phyloP scores from a whole-genome alignment of 805 yeast species.

The Metschnikowia noctiluminum region DNA sequence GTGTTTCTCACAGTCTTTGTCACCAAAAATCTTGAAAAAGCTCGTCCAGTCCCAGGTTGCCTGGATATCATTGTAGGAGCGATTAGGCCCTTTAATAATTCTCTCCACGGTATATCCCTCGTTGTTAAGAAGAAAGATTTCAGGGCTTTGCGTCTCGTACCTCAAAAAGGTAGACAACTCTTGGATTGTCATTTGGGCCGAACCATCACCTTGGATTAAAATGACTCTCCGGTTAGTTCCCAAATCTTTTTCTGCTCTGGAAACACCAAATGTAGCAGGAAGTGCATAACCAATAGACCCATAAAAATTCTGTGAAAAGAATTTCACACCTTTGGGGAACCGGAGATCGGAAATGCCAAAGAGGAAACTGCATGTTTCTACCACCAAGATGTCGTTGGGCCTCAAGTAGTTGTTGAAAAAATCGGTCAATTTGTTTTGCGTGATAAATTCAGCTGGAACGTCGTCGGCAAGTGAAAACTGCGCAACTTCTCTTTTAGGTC shows the following conservation, averaged over 20 bases:
- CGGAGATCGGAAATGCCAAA: slow-evolving; percentile 69
- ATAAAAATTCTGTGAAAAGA: slow-evolving; percentile 69
- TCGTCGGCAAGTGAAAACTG: slow-evolving; percentile 7
- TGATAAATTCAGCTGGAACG: slow-evolving; percentile 14
- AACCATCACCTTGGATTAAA: slow-evolving; percentile 86
- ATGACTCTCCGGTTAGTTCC: slow-evolving; percentile 53
- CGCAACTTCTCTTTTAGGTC: slow-evolving; percentile 14
- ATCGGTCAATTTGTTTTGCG: slow-evolving; percentile 35
- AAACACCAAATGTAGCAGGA: slow-evolving; percentile 82
- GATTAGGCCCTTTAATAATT: slow-evolving; percentile 72
- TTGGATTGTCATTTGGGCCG: slow-evolving; percentile 92
- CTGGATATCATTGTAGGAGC: slow-evolving; percentile 78
- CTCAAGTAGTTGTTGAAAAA: slow-evolving; percentile 37
- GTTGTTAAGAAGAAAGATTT: slow-evolving; percentile 75
- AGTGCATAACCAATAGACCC: slow-evolving; percentile 87
- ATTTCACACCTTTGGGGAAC: slow-evolving; percentile 52
- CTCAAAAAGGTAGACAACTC: slow-evolving; percentile 68
- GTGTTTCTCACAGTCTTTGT: slow-evolving; percentile 23
- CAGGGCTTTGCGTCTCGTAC: slow-evolving; percentile 53
- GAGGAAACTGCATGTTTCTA: slow-evolving; percentile 82
- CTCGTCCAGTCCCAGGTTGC: slow-evolving; percentile 80
- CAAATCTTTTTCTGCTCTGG: slow-evolving; percentile 64
- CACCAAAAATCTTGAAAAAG: slow-evolving; percentile 65
- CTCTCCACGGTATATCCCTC: slow-evolving; percentile 90
- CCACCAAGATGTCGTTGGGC: slow-evolving; percentile 67